Evolutionary conservation across 2,329 filamentous ascomycete species (phyloP).

Genomic region (Cladophialophora immunda): DNA sequence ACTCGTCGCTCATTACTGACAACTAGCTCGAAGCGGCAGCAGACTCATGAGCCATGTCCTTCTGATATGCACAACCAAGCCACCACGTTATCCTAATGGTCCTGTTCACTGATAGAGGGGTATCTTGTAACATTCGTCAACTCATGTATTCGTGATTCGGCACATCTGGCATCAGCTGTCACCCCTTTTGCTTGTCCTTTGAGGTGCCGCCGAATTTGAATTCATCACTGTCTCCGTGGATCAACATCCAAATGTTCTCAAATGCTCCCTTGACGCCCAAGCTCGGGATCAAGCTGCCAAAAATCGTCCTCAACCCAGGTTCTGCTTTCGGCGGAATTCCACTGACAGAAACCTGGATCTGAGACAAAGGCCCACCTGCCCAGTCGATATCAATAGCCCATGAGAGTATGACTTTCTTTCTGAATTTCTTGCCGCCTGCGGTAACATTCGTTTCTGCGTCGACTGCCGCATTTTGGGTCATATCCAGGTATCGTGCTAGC

Average conservation of each 20-base stretch:
- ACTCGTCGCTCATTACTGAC: not conserved
- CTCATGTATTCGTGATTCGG: conserved; percentile 14
- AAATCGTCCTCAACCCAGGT: conserved; percentile 31
- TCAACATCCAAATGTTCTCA: conserved; percentile 29
- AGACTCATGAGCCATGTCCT: not conserved
- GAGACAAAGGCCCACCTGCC: conserved; percentile 31
- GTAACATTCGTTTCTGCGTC: conserved; percentile 2
- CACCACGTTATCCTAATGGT: not conserved
- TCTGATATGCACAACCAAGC: not conserved
- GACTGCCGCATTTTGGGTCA: conserved; percentile 22
- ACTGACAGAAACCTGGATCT: conserved; percentile 28
- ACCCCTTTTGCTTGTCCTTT: conserved; percentile 5
- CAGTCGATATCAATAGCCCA: conserved; percentile 38
- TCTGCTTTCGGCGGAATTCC: conserved; percentile 32
- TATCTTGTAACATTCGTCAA: conserved; percentile 30
- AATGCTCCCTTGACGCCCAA: conserved; percentile 35
- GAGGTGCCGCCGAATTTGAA: not conserved
- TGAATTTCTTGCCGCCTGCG: conserved; percentile 16
- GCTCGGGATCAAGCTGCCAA: conserved; percentile 28
- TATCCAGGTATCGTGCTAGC: conserved; percentile 33
- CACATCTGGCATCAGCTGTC: not conserved
- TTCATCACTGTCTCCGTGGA: conserved; percentile 27
- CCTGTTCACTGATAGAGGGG: conserved; percentile 39
- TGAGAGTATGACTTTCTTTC: conserved; percentile 34
- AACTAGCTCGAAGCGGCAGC: not conserved